Evolutionary conservation across 2,329 filamentous ascomycete genomes (phyloP).

Genomic region (Falciphora oryzae): DNA sequence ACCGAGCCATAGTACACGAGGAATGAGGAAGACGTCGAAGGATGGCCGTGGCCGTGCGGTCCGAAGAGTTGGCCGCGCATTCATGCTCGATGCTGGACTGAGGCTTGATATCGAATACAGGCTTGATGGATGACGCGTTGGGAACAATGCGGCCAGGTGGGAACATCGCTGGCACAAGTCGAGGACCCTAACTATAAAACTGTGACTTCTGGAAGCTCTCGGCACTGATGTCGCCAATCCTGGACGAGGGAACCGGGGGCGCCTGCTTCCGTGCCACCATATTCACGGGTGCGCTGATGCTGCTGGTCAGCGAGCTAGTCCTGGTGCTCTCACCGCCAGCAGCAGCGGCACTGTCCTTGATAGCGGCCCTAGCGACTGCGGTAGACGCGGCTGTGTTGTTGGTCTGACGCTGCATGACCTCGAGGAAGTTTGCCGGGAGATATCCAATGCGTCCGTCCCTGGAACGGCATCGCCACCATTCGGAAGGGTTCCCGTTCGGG

Average conservation of each 20-base stretch:
- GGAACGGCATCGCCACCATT: slow-evolving; percentile 96
- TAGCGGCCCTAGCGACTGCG: slow-evolving; percentile 25
- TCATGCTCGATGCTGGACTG: not conserved
- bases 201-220: slow-evolving; percentile 54
- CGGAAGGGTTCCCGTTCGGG: slow-evolving; percentile 82
- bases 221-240: slow-evolving; percentile 46
- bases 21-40: too few species aligned
- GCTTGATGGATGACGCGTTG: too few species aligned
- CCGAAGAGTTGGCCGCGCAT: not conserved
- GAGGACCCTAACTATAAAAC: slow-evolving; percentile 43
- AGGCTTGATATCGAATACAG: not conserved
- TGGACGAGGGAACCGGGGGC: slow-evolving; percentile 27
- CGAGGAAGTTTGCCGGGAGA: slow-evolving; percentile 83
- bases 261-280: slow-evolving; percentile 16
- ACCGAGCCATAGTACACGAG: too few species aligned
- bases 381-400: not conserved
- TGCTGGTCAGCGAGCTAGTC: slow-evolving; percentile 45
- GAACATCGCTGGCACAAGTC: not conserved
- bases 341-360: slow-evolving; percentile 34
- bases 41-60: not conserved
- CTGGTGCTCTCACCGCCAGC: slow-evolving; percentile 40
- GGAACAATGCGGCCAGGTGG: too few species aligned
- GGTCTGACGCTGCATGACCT: slow-evolving; percentile 29
- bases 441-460: slow-evolving; percentile 89
- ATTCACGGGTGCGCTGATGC: slow-evolving; percentile 21